Evolutionary conservation across 2,329 filamentous ascomycete species (phyloP).

Genomic region (Byssochlamys sp.): DNA sequence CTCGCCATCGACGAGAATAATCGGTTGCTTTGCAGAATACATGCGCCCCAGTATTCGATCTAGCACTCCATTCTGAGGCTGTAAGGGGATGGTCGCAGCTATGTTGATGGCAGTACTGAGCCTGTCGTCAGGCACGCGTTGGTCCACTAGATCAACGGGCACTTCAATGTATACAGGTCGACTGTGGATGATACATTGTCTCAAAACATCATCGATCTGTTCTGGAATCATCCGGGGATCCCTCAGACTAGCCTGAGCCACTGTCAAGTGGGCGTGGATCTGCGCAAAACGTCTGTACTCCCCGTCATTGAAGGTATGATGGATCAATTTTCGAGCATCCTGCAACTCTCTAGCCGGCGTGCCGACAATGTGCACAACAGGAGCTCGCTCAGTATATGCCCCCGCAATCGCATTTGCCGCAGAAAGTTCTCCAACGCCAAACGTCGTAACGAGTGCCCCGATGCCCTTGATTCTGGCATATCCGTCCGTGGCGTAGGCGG

Average conservation of each 20-base stretch:
- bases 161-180: constrained; percentile 40
- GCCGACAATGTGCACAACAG: not conserved
- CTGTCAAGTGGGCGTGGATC: constrained; percentile 42
- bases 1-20: constrained; percentile 47
- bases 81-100: not conserved
- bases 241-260: constrained; percentile 39
- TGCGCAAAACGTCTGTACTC: constrained; percentile 17
- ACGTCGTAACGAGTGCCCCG: not conserved
- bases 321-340: not conserved
- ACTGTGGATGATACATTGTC: constrained; percentile 42
- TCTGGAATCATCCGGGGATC: constrained; percentile 39
- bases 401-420: not conserved
- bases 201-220: constrained; percentile 43
- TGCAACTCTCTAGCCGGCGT: not conserved
- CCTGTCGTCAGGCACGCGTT: constrained; percentile 12
- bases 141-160: constrained; percentile 43
- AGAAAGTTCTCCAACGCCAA: not conserved
- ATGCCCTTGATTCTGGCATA: not conserved
- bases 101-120: constrained; percentile 9
- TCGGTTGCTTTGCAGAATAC: constrained; percentile 37
- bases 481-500: not conserved
- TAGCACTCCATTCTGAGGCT: constrained; percentile 11
- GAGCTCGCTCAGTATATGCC: not conserved
- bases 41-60: constrained; percentile 33
- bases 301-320: not conserved